phyloP scores from a whole-genome alignment of 1,284 basidiomycete species.

The Papiliotrema nemorosa region DNA sequence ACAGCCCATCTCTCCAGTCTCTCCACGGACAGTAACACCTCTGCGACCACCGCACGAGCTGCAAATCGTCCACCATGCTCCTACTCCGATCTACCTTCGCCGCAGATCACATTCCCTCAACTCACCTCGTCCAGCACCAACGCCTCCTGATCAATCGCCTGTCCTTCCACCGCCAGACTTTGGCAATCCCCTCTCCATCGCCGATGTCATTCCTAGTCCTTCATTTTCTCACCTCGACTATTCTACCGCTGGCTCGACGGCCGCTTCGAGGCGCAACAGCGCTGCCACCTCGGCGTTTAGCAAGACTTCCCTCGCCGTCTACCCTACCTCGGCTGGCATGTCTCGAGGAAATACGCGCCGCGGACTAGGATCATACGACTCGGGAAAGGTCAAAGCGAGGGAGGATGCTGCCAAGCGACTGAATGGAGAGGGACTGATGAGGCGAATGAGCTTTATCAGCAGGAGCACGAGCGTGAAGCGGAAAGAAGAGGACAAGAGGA shows the following conservation, averaged over 20 bases:
- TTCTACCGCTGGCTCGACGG: slow-evolving; percentile 17
- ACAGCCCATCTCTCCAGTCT: no score
- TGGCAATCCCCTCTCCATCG: slow-evolving; percentile 18
- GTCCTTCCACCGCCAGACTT: slow-evolving; percentile 18
- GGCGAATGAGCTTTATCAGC: slow-evolving; percentile 3
- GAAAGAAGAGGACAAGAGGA: slow-evolving; percentile 1
- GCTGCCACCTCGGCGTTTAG: neutral
- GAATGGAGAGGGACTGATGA: neutral
- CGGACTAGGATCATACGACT: slow-evolving; percentile 17
- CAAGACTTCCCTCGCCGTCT: slow-evolving; percentile 7
- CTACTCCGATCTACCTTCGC: slow-evolving; percentile 1
- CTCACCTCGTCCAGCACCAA: neutral
- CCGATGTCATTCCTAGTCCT: slow-evolving; percentile 19
- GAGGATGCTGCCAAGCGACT: slow-evolving; percentile 16
- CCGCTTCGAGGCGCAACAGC: slow-evolving; percentile 5
- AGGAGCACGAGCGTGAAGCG: slow-evolving; percentile 7
- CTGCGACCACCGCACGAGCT: neutral
- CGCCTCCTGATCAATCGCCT: slow-evolving; percentile 4
- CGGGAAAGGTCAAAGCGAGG: slow-evolving; percentile 13
- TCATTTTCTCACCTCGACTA: slow-evolving; percentile 28
- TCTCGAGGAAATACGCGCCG: slow-evolving; percentile 14
- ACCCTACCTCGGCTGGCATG: slow-evolving; percentile 16
- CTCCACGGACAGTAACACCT: no score
- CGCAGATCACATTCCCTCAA: slow-evolving; percentile 20
- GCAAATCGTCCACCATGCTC: neutral